Conservation (phyloP, 352 stramenopile species). For the Phytophthora melonis region DNA sequence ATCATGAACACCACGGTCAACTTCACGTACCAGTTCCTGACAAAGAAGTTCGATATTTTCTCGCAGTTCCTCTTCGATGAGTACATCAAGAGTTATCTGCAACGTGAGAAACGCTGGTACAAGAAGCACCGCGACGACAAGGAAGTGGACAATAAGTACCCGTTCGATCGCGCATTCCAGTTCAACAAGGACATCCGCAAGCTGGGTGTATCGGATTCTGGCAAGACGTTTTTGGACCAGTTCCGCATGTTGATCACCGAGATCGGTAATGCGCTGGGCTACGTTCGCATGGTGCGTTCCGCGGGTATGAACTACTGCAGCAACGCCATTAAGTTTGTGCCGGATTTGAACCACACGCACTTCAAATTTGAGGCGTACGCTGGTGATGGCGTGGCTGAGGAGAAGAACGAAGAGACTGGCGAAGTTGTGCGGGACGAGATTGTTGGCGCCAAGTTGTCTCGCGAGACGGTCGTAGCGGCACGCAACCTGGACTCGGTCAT, state of each 20-base stretch:
- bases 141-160: slow-evolving; percentile 94
- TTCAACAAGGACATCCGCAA: slow-evolving; percentile 94
- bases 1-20: slow-evolving; percentile 97
- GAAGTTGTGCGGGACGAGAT: slow-evolving; percentile 56
- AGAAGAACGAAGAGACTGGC: slow-evolving; percentile 70
- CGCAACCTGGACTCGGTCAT: slow-evolving; percentile 91
- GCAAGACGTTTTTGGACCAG: slow-evolving; percentile 91
- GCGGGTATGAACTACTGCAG: slow-evolving; percentile 94
- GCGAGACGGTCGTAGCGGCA: slow-evolving; percentile 84
- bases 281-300: slow-evolving; percentile 94
- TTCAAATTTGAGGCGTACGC: slow-evolving; percentile 85
- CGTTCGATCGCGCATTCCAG: slow-evolving; percentile 90
- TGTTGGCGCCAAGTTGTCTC: slow-evolving; percentile 71
- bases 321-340: slow-evolving; percentile 94
- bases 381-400: slow-evolving; percentile 63
- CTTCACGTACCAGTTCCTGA: slow-evolving; percentile 96
- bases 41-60: slow-evolving; percentile 92
- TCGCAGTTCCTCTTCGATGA: slow-evolving; percentile 95
- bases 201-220: slow-evolving; percentile 84
- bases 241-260: slow-evolving; percentile 93
- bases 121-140: slow-evolving; percentile 92
- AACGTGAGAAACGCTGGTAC: slow-evolving; percentile 94
- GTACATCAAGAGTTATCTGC: slow-evolving; percentile 94
- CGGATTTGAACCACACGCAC: slow-evolving; percentile 89
- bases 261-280: slow-evolving; percentile 94